Base-by-base conservation (phyloP, 805 yeast genomes). In the Kodamaea laetipori region DNA sequence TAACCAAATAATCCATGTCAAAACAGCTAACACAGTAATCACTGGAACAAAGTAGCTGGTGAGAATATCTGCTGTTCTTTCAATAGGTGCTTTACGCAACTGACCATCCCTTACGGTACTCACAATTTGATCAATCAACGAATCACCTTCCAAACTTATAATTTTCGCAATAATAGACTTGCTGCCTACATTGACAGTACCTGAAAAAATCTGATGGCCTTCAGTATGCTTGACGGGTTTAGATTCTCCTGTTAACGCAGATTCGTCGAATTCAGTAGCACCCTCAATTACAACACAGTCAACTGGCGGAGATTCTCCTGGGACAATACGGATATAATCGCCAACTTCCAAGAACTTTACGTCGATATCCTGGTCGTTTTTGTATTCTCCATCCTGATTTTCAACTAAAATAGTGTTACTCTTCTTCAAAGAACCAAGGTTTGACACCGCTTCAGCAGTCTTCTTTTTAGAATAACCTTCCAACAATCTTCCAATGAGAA, bases 31-130 rank as follows among this genome's bases (percentile, higher is more conserved):
- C 10, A 75, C 49, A 3, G 81, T 76, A 11, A 86, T 84, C 0
- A 81, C 48, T 1, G 94, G 94, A 7, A 86, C 94, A 64, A 86
- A 86, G 43, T 77, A 73, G 3, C 88, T 81, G 0, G 92, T 86
- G 19, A 86, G 55, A 5, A 66, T 58, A 55, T 86, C 92, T 1
- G 90, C 90, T 2, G 78, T 63, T 48, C 82, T 72, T 59, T 84
- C 90, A 40, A 85, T 80, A 0, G 90, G 90, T 0, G 90, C 89
- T 45, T 83, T 77, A 36, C 78, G 73, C 61, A 82, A 60, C 55
- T 85, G 90, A 1, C 92, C 90, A 48, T 81, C 82, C 40, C 90
- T 71, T 1, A 85, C 92, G 1, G 84, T 78, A 19, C 71, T 70
- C 11, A 85, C 81, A 43, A 85, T 86, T 47, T 81, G 86, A 52